These are phyloP conservation scores for Dipteronia dyeriana DNA, from an alignment of 345 rosid species.

Conservation along the genomic window DNA sequence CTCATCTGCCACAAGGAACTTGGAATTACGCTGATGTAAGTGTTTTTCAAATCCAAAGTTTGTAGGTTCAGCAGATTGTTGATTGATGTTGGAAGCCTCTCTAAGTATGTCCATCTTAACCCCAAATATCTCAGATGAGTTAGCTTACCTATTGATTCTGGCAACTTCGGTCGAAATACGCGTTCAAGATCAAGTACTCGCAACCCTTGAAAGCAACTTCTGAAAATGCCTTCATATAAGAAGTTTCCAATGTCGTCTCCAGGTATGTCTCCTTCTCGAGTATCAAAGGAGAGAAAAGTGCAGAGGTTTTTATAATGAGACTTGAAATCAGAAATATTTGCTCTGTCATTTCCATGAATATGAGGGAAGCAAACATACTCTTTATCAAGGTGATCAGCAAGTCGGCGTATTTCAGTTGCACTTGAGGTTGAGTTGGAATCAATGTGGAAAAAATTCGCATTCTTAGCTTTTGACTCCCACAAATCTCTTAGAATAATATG, in stretches of 20 bases:
- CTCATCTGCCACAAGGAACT: conserved; percentile 11
- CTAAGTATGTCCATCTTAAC: conserved; percentile 17
- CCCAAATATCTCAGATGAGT: conserved; percentile 21
- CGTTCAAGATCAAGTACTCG: conserved; percentile 34
- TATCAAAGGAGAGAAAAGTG: conserved; percentile 21
- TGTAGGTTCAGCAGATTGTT: conserved; percentile 12
- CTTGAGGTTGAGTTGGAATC: neutral
- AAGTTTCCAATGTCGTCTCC: conserved; percentile 32
- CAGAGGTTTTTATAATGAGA: conserved; percentile 16
- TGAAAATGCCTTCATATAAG: conserved; percentile 15
- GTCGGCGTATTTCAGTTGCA: neutral
- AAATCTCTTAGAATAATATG: conserved; percentile 11
- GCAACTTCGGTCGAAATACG: conserved; percentile 26
- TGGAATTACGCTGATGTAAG: conserved; percentile 9
- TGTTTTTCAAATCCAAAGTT: conserved; percentile 20
- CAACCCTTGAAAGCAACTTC: conserved; percentile 10
- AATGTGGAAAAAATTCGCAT: conserved; percentile 5
- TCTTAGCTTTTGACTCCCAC: conserved; percentile 16
- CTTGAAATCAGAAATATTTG: neutral
- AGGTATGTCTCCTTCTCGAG: conserved; percentile 22
- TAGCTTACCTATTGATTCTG: conserved; percentile 17
- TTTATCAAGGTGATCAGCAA: conserved; percentile 25
- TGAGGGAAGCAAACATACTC: conserved; percentile 16
- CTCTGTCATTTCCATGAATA: conserved; percentile 14
- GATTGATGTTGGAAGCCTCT: conserved; percentile 11